Evolutionary conservation across 2,329 filamentous ascomycete genomes (phyloP).

Genomic region (Diaporthe caulivora): DNA sequence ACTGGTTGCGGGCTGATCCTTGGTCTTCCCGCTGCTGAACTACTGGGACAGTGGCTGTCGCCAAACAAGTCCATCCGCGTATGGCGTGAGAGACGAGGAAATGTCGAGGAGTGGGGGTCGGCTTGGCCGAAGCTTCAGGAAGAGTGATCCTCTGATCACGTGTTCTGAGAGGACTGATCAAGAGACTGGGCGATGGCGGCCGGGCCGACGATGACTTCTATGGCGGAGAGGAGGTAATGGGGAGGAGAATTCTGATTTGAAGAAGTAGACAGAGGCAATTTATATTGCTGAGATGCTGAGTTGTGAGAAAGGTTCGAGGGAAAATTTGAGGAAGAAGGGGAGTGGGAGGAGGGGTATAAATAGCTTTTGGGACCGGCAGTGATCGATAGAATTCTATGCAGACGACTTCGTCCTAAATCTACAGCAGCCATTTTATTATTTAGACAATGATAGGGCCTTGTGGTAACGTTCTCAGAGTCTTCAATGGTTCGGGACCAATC

Average conservation of each 20-base stretch:
- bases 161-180: neutral
- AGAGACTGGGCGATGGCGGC: neutral
- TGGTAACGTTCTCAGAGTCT: neutral
- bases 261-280: neutral
- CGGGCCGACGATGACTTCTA: neutral
- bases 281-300: neutral
- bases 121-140: neutral
- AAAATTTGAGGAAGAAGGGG: neutral
- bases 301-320: neutral
- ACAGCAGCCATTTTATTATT: neutral
- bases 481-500: neutral
- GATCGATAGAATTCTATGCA: neutral
- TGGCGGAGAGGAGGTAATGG: neutral
- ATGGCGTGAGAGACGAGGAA: no score
- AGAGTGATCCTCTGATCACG: neutral
- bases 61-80: no score
- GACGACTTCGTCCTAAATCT: neutral
- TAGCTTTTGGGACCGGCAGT: neutral
- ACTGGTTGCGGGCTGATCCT: no score
- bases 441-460: neutral
- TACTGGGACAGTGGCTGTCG: no score
- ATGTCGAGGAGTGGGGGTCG: neutral
- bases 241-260: neutral
- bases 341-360: neutral
- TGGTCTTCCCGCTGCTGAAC: no score